Percentiles rank a stretch among this genome's conserved stretches.
phyloP scores from a whole-genome alignment of 768 basidiomycete species.

The Lentinus brumalis region DNA sequence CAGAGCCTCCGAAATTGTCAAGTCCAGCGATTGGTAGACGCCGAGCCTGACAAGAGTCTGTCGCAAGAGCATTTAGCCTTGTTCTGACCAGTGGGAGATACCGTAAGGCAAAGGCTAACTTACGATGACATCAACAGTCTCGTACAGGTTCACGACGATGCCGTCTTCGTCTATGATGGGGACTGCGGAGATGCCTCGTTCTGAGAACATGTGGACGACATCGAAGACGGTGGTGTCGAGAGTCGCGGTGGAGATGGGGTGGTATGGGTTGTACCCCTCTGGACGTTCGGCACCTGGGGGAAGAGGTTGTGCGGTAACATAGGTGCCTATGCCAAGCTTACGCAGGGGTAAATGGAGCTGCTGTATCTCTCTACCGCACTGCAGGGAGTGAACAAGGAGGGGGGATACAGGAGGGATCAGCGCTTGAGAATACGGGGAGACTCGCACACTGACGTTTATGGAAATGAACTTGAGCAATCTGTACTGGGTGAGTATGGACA shows the following conservation, averaged over 20 bases:
- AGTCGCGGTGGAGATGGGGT: conserved; percentile 91
- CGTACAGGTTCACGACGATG: conserved; percentile 93
- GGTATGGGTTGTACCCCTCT: conserved; percentile 69
- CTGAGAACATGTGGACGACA: conserved; percentile 98
- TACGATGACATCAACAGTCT: conserved; percentile 99
- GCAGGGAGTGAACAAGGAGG: neutral
- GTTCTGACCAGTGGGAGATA: neutral
- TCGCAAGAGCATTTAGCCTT: neutral
- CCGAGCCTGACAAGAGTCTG: conserved; percentile 94
- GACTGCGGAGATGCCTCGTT: conserved; percentile 93
- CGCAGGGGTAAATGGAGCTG: conserved; percentile 80
- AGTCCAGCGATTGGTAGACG: conserved; percentile 93
- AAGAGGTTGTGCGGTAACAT: conserved; percentile 51
- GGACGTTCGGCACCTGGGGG: conserved; percentile 48
- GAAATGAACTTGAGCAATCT: conserved; percentile 97
- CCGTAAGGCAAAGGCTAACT: conserved; percentile 29
- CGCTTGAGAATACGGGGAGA: neutral
- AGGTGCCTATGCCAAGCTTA: conserved; percentile 91
- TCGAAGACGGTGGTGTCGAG: conserved; percentile 93
- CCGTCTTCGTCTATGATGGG: conserved; percentile 94
- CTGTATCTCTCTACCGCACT: conserved; percentile 88
- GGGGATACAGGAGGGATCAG: neutral
- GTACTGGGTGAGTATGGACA: conserved; percentile 96
- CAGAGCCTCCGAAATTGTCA: conserved; percentile 91
- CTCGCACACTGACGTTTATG: conserved; percentile 74